Base-by-base conservation (phyloP, 2,329 filamentous ascomycete species). In the Cytospora leucostoma region DNA sequence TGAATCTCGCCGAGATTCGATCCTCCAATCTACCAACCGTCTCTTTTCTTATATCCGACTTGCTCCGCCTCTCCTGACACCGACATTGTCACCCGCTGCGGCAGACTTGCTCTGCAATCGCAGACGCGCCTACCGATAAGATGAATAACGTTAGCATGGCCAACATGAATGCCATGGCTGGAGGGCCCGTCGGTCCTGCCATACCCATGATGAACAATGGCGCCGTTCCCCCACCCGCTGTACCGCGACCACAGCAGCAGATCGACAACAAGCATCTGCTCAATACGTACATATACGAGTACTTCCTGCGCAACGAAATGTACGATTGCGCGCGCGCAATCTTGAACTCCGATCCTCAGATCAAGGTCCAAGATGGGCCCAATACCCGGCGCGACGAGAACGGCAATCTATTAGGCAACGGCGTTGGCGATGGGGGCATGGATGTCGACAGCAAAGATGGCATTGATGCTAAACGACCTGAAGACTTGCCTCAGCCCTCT, bases 251-350 rank as follows among this genome's bases (percentile, higher is more conserved):
- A 69, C 78, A 79, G 63, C 78, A 76, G 19, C 76, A 67, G 47
- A 62, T 81, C 56, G 75, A 73, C 65, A 80, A 79, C 69, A 85
- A 84, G 67, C 78, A 82, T 56, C 78, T 87, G 65, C 83, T 95
- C 58, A 93, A 94, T 78, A 94, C 91, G 21, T 93, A 93, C 75
- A 95, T 95, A 69, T 95, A 94, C 82, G 91, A 95, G 73, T 94
- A 95, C 75, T 94, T 98, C 68, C 81, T 97, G 68, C 92, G 91
- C 72, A 90, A 92, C 75, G 85, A 88, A 69, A 92, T 97, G 84
- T 89, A 85, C 73, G 91, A 95, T 68, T 89, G 91, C 74, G 95
- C 95, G 68, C 87, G 92, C 70, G 84, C 88, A 56, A 82, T 97
- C 65, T 78, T 91, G 62, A 82, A 84, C 52, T 83, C 84, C 75